Percentiles rank a stretch among this genome's conserved stretches.
Evolutionary conservation across 345 rosid species (phyloP).

Genomic region (Hypericum androsaemum): DNA sequence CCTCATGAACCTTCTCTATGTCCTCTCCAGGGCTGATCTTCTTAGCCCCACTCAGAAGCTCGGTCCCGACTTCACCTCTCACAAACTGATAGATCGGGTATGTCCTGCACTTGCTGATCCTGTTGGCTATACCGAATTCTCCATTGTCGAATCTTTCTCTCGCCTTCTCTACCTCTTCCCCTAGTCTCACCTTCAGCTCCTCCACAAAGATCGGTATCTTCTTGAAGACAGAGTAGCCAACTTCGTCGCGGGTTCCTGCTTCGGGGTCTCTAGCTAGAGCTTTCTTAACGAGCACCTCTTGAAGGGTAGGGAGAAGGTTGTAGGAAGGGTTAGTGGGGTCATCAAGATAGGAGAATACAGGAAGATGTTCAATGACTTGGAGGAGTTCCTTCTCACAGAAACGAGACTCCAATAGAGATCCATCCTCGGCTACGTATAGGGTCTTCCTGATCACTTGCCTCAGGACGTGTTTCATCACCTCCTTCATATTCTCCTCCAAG

Average conservation of each 20-base stretch:
- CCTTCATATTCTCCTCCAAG: constrained; percentile 41
- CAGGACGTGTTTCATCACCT: constrained; percentile 22
- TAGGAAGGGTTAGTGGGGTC: constrained; percentile 59
- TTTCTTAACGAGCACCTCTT: constrained; percentile 55
- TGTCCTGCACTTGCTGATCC: constrained; percentile 62
- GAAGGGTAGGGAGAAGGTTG: constrained; percentile 49
- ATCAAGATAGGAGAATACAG: constrained; percentile 44
- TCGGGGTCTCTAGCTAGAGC: constrained; percentile 45
- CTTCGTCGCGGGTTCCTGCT: constrained; percentile 25
- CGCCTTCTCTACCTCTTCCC: constrained; percentile 49
- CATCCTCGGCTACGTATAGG: constrained; percentile 33
- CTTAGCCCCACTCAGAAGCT: constrained; percentile 50
- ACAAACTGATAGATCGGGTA: constrained; percentile 61
- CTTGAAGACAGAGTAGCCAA: constrained; percentile 39
- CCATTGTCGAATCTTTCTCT: constrained; percentile 48
- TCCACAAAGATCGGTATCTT: constrained; percentile 57
- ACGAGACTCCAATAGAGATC: constrained; percentile 32
- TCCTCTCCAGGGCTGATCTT: constrained; percentile 58
- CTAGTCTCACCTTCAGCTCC: constrained; percentile 39
- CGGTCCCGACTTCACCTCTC: constrained; percentile 47
- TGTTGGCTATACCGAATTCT: constrained; percentile 36
- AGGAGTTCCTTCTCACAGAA: constrained; percentile 46
- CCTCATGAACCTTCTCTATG: constrained; percentile 52
- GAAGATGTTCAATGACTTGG: constrained; percentile 46
- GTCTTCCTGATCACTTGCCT: constrained; percentile 26